Evolutionary conservation across 179 eudicot species (phyloP).

Genomic region (Amaranthus tricolor): DNA sequence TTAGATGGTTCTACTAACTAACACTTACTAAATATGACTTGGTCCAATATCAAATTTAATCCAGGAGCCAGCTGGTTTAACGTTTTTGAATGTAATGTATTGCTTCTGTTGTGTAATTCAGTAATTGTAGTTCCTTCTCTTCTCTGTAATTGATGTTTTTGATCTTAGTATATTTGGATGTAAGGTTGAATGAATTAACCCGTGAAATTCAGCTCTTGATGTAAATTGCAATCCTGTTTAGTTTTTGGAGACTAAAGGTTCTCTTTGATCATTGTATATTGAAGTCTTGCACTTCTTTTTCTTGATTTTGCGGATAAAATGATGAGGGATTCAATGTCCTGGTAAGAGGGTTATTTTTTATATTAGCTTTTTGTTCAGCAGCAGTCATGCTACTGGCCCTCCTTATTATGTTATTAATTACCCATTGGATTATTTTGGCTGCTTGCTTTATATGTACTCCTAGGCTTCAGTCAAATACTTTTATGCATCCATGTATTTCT

Average conservation of each 20-base stretch:
- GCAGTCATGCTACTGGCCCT: background rate
- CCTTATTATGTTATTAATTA: background rate
- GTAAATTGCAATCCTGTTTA: background rate
- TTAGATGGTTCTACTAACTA: background rate
- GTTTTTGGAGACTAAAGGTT: background rate
- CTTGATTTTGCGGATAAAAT: background rate
- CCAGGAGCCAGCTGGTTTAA: background rate
- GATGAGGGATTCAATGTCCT: background rate
- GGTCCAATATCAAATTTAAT: background rate
- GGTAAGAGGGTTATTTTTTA: background rate
- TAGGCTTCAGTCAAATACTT: background rate
- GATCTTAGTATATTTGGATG: background rate
- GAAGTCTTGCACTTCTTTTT: no score
- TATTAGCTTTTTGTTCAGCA: background rate
- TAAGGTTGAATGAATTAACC: background rate
- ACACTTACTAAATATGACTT: background rate
- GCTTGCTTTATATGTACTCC: background rate
- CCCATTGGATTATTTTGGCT: background rate
- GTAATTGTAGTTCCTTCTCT: background rate
- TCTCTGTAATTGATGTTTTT: background rate
- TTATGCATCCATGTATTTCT: background rate
- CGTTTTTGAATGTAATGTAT: background rate
- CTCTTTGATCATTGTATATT: background rate
- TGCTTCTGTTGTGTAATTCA: background rate
- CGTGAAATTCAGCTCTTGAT: background rate